phyloP scores from a whole-genome alignment of 2,329 filamentous ascomycete species.

The Alternaria arbusti region DNA sequence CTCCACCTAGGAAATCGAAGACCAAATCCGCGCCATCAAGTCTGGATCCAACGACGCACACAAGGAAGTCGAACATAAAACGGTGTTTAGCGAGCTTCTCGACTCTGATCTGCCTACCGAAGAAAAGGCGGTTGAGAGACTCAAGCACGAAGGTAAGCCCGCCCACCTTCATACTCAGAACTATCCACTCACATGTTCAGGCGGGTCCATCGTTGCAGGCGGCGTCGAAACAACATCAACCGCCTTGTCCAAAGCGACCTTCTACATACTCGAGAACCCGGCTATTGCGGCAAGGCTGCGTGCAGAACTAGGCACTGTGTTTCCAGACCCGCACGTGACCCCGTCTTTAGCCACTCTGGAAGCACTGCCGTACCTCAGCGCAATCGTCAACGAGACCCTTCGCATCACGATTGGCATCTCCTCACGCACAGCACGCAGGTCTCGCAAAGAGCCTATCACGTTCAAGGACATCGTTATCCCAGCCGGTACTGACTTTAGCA shows the following conservation, averaged over 20 bases:
- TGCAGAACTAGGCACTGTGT: not conserved
- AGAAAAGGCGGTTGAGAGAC: conserved; percentile 18
- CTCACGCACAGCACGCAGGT: not conserved
- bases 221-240: too few species aligned
- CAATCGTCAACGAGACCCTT: not conserved
- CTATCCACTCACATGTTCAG: too few species aligned
- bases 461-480: not conserved
- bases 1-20: too few species aligned
- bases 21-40: too few species aligned
- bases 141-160: not conserved
- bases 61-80: conserved; percentile 6
- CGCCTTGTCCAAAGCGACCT: too few species aligned
- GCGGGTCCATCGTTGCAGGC: too few species aligned
- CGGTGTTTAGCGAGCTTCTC: conserved; percentile 43
- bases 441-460: not conserved
- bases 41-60: not conserved
- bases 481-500: not conserved
- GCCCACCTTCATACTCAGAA: too few species aligned
- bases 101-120: conserved; percentile 27
- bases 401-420: not conserved
- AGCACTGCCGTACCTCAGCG: not conserved
- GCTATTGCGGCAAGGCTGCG: not conserved
- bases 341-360: not conserved
- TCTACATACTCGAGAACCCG: not conserved
- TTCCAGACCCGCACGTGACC: not conserved